Percentiles rank a stretch among this genome's conserved stretches.
Conservation (phyloP, 1,284 basidiomycete genomes). For the Tetrapyrgos nigripes region DNA sequence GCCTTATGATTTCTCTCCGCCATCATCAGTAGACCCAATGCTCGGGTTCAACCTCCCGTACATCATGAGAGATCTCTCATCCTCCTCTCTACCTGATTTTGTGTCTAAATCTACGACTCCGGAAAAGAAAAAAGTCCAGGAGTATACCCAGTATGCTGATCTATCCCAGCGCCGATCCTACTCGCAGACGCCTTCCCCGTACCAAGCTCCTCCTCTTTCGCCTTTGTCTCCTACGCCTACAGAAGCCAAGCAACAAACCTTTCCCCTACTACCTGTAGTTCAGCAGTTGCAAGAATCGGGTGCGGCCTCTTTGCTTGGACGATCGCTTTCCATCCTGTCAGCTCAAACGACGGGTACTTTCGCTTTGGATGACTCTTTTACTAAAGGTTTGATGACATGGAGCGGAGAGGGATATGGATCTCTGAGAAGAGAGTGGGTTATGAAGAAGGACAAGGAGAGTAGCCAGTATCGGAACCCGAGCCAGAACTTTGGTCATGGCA, state of each 20-base stretch:
- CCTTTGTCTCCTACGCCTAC: not conserved
- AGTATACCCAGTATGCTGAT: too few species aligned
- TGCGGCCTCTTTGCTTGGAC: not conserved
- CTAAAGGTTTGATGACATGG: slow-evolving; percentile 5
- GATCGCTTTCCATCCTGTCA: not conserved
- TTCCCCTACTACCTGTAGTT: not conserved
- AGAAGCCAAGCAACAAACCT: not conserved
- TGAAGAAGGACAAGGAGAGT: not conserved
- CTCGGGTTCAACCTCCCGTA: not conserved
- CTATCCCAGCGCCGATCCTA: not conserved
- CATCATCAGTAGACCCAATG: too few species aligned
- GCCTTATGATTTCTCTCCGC: not conserved
- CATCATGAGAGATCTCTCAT: not conserved
- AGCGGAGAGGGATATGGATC: slow-evolving; percentile 4
- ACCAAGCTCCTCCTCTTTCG: not conserved
- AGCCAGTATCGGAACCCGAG: not conserved
- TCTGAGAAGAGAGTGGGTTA: not conserved
- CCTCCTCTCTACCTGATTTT: not conserved
- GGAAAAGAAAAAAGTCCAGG: too few species aligned
- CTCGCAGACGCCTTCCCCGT: not conserved
- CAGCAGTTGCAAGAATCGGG: not conserved
- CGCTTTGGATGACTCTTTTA: slow-evolving; percentile 11
- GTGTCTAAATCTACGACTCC: not conserved
- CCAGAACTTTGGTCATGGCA: not conserved
- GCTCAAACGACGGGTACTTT: not conserved